These are phyloP conservation scores for Podospora pseudocomata DNA, from an alignment of 495 filamentous ascomycete species.

Conservation along the genomic window DNA sequence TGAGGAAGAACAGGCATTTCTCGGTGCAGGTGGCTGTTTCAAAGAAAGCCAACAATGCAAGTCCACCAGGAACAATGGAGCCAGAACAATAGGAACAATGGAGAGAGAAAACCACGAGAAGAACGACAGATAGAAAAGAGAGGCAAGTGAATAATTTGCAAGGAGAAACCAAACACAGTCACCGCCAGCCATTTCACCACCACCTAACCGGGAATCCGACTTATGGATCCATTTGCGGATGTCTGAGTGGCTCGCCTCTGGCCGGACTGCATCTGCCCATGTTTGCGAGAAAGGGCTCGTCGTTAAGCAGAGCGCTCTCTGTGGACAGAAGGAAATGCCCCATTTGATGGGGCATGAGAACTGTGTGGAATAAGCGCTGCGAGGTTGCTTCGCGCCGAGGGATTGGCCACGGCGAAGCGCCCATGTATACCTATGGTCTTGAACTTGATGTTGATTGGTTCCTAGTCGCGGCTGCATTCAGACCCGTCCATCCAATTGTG, in stretches of 20 bases:
- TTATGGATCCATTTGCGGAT: background rate
- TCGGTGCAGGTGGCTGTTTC: background rate
- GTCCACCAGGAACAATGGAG: conserved; percentile 11
- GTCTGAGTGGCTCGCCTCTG: conserved; percentile 19
- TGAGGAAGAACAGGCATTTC: conserved; percentile 18
- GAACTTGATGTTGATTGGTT: conserved; percentile 26
- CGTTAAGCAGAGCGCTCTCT: conserved; percentile 26
- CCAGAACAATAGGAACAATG: background rate
- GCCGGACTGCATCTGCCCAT: conserved; percentile 17
- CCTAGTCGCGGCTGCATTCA: conserved; percentile 23
- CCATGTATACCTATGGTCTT: conserved; percentile 6
- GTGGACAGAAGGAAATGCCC: conserved; percentile 20
- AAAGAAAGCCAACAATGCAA: conserved; percentile 19
- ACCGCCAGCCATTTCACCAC: background rate
- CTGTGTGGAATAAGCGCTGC: conserved; percentile 39
- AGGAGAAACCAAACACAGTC: background rate
- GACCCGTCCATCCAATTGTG: conserved; percentile 28
- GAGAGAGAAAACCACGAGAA: background rate
- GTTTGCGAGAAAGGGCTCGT: conserved; percentile 16
- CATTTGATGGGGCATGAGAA: conserved; percentile 16
- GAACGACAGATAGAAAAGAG: background rate
- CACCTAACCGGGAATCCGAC: background rate
- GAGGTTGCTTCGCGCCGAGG: conserved; percentile 14
- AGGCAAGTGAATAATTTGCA: background rate
- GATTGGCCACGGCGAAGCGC: conserved; percentile 31